Evolutionary conservation across 306 rosid genomes (phyloP).

Genomic region (Trichosanthes truncata): DNA sequence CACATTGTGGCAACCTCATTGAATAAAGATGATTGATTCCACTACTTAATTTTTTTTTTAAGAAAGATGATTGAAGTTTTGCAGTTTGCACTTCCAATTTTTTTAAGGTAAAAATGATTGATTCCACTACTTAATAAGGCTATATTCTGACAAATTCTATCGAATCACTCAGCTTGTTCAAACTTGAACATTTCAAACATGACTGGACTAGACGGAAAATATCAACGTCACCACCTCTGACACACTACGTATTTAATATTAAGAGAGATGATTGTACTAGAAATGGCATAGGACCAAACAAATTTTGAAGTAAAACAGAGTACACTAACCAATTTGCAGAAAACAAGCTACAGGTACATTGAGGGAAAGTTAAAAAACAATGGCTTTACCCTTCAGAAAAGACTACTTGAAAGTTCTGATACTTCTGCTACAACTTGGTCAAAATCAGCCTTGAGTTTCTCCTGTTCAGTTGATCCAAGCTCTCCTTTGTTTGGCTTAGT

Average conservation of each 20-base stretch:
- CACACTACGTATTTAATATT: not conserved
- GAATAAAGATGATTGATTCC: too few relatives aligned
- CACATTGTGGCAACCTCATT: too few relatives aligned
- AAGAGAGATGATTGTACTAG: not conserved
- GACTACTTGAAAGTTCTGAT: conserved; percentile 37
- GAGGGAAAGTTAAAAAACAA: not conserved
- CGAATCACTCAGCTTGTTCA: not conserved
- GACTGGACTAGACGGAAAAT: not conserved
- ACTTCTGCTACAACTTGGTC: conserved; percentile 60
- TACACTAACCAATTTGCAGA: not conserved
- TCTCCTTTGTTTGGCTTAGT: conserved; percentile 83
- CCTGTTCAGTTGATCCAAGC: conserved; percentile 48
- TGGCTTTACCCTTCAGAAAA: conserved; percentile 38
- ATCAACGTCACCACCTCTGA: not conserved
- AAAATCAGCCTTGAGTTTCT: conserved; percentile 57
- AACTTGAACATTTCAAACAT: not conserved
- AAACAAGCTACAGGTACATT: not conserved
- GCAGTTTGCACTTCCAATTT: too few relatives aligned
- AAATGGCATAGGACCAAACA: not conserved
- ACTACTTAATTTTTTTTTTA: too few relatives aligned
- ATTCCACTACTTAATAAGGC: not conserved
- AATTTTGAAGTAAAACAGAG: not conserved
- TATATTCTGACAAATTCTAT: not conserved
- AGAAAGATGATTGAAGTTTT: too few relatives aligned
- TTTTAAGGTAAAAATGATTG: too few relatives aligned